phyloP scores from a whole-genome alignment of 2,329 filamentous ascomycete genomes.

The Celoporthe dispersa region DNA sequence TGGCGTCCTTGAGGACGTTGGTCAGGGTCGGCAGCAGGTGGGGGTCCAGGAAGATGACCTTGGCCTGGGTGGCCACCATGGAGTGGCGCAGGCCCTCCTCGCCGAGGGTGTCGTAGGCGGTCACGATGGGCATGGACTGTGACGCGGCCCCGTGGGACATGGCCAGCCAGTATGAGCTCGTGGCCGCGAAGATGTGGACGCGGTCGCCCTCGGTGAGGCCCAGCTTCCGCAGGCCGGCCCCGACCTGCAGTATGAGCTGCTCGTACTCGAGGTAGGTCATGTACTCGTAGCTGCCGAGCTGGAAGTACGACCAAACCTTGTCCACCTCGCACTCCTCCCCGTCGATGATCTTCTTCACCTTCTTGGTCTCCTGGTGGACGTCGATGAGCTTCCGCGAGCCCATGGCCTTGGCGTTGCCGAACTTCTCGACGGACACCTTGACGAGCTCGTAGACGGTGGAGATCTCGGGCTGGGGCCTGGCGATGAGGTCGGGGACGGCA shows the following conservation, averaged over 20 bases:
- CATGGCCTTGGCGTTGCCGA: slow-evolving; percentile 66
- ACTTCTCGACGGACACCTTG: slow-evolving; percentile 66
- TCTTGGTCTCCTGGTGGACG: slow-evolving; percentile 83
- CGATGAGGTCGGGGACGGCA: slow-evolving; percentile 65
- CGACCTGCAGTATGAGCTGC: slow-evolving; percentile 68
- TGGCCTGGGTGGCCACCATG: slow-evolving; percentile 71
- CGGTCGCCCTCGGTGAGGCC: slow-evolving; percentile 71
- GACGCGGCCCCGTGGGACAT: slow-evolving; percentile 61
- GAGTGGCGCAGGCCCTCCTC: slow-evolving; percentile 77
- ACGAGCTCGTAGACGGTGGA: slow-evolving; percentile 78
- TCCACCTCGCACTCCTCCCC: slow-evolving; percentile 79
- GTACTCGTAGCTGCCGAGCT: slow-evolving; percentile 79
- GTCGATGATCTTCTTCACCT: slow-evolving; percentile 85
- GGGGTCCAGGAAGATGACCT: slow-evolving; percentile 75
- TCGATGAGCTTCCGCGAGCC: slow-evolving; percentile 75
- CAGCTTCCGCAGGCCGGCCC: slow-evolving; percentile 72
- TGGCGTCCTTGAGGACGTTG: slow-evolving; percentile 58
- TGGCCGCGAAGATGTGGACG: slow-evolving; percentile 81
- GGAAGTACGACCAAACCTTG: slow-evolving; percentile 87
- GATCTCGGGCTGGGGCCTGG: slow-evolving; percentile 66
- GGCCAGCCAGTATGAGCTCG: slow-evolving; percentile 59
- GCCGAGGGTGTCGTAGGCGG: slow-evolving; percentile 81
- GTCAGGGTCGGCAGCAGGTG: slow-evolving; percentile 64
- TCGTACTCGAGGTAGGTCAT: slow-evolving; percentile 80
- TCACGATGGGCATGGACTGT: slow-evolving; percentile 82